phyloP scores from a whole-genome alignment of 768 basidiomycete genomes.

The Solioccasus polychromus region DNA sequence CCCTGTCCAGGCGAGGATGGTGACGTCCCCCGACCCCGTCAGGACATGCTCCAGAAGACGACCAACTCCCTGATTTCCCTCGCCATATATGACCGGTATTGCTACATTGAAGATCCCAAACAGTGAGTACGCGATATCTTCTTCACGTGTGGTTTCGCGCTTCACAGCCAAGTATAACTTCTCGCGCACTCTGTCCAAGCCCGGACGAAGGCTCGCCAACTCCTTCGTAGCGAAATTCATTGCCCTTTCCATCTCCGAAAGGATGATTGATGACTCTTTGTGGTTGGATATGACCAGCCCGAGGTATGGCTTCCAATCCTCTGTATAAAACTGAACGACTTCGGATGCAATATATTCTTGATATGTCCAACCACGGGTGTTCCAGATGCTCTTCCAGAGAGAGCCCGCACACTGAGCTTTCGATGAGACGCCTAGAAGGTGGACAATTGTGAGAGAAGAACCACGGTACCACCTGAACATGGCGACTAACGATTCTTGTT shows the following conservation, averaged over 20 bases:
- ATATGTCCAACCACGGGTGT: constrained; percentile 11
- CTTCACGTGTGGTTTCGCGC: constrained; percentile 7
- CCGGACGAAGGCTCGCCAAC: constrained; percentile 2
- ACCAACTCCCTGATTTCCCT: too few species aligned
- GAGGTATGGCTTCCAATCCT: constrained; percentile 14
- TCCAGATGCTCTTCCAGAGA: constrained; percentile 12
- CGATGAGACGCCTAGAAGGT: constrained; percentile 9
- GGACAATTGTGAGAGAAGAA: constrained; percentile 9
- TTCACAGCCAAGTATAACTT: constrained; percentile 14
- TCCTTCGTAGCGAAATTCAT: neutral
- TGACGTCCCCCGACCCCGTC: constrained; percentile 49
- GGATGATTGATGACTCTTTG: constrained; percentile 5
- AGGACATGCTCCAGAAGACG: too few species aligned
- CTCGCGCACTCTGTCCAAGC: constrained; percentile 13
- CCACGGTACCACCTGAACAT: constrained; percentile 15
- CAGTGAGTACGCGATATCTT: constrained; percentile 15
- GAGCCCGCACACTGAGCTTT: neutral
- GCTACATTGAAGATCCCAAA: constrained; percentile 11
- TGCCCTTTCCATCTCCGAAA: constrained; percentile 8
- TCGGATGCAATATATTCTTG: constrained; percentile 14
- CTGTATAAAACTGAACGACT: constrained; percentile 12
- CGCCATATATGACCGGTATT: neutral
- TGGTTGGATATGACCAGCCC: constrained; percentile 2
- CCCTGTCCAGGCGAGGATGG: too few species aligned
- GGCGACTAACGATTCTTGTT: constrained; percentile 15